A percentile compares a stretch with the other conserved stretches of the same genome.
These are phyloP conservation scores for Prunus campanulata DNA, from an alignment of 306 rosid species.

Conservation along the genomic window DNA sequence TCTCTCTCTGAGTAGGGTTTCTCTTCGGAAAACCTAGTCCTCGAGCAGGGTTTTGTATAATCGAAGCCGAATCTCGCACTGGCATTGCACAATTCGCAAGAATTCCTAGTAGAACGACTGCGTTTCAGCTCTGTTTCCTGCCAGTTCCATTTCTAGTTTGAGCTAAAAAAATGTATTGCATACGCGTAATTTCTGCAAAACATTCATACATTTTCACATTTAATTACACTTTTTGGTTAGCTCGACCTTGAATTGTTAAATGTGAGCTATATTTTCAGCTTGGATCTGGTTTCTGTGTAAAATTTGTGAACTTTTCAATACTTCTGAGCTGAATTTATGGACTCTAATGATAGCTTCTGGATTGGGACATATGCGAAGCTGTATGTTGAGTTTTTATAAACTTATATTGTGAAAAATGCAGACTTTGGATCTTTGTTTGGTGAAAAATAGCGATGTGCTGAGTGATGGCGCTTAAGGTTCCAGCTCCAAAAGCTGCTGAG, in stretches of 20 bases:
- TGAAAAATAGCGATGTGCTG: constrained; percentile 45
- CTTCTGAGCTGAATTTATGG: constrained; percentile 13
- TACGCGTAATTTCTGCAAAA: not conserved
- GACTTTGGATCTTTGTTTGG: constrained; percentile 34
- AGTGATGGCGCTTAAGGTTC: constrained; percentile 79
- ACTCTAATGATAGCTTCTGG: not conserved
- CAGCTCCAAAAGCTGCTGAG: constrained; percentile 71
- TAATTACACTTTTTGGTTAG: not conserved
- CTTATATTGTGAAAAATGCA: not conserved
- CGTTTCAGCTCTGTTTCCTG: constrained; percentile 1
- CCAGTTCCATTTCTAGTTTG: constrained; percentile 1
- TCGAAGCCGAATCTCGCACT: constrained; percentile 18
- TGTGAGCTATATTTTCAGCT: not conserved
- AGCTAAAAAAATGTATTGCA: not conserved
- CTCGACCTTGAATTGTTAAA: not conserved
- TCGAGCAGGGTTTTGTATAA: constrained; percentile 28
- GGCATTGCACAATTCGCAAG: constrained; percentile 14
- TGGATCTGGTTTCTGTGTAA: not conserved
- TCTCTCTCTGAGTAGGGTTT: not conserved
- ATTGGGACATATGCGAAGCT: not conserved
- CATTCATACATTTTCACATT: not conserved
- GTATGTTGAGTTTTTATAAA: not conserved
- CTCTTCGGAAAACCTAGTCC: constrained; percentile 9
- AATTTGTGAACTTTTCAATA: not conserved
- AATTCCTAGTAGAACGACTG: not conserved